Base-by-base conservation (phyloP, 2,329 filamentous ascomycete species). In the Ceratocystis cacaofunesta region DNA sequence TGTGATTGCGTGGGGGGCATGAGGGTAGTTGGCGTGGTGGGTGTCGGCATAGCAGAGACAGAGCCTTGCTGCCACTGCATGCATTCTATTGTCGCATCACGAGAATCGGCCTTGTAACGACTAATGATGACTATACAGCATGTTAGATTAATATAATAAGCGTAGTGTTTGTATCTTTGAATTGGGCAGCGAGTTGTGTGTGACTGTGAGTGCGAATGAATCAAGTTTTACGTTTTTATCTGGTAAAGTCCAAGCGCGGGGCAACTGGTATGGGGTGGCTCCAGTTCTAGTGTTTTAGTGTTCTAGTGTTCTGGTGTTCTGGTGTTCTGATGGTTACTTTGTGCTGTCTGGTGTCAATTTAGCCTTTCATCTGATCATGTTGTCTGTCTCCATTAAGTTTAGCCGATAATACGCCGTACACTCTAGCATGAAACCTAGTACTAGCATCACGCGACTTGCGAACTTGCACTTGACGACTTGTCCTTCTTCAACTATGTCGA, bases 1-100 rank as follows among this genome's bases (percentile, higher is more conserved):
- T 62, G 75, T 84, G 22, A 68, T 84, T 68, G 69, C 78, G 32
- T 83, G 78, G 77, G 75, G 70, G 41, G 61, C 63, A 7, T 68
- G 46, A 43, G 6, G 19, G 10, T 1, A 25, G 48, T 15, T 52
- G 48, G 19, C 19, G 19, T 3, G 4, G 32, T 4, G 8, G 10
- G 19, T 2, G 4, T 3, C 19, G 3, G 7, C 25, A 25, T 4
- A 2, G 48, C 48, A 15, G 25, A 48, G 44, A 6, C 44, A 19
- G n/a, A 52, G 22, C 22, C 12, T 12, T 25, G 19, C 48, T 58
- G 52, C 52, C 7, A 36, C 25, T 58, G 5, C 12, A 25, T 25
- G 10, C 22, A 36, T 36, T 36, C 32, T 12, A 36, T 12, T 36
- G 32, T 36, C 32, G 32, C 32, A 12, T 36, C 32, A 36, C 32